Percentiles rank a stretch among this genome's conserved stretches.
Evolutionary conservation across 176 grass and related monocot genomes (phyloP).

Genomic region (Elymus sibiricus): DNA sequence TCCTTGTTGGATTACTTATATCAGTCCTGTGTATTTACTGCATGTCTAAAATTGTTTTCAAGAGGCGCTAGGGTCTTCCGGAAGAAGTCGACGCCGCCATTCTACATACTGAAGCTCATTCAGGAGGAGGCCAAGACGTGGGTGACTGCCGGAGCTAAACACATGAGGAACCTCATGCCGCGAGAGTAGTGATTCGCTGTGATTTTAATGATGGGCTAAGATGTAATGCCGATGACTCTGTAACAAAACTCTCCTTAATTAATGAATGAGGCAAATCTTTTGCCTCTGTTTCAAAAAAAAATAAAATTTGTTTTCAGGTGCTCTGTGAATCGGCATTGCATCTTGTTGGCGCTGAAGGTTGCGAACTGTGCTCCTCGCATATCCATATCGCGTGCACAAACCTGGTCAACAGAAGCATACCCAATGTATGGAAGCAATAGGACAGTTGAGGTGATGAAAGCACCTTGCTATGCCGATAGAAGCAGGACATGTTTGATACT

Average conservation of each 20-base stretch:
- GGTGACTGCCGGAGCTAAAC: no score
- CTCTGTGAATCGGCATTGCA: not conserved
- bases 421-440: not conserved
- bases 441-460: not conserved
- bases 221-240: no score
- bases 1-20: not conserved
- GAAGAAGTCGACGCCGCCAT: no score
- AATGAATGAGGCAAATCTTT: no score
- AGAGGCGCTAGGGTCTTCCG: no score
- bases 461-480: not conserved
- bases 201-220: no score
- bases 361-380: not conserved
- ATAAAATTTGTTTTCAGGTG: constrained; percentile 9
- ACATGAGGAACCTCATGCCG: no score
- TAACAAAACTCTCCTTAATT: no score
- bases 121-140: no score
- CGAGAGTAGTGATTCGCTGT: no score
- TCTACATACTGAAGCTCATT: no score
- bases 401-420: not conserved
- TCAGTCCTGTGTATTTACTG: not conserved
- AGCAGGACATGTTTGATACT: not conserved
- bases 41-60: not conserved
- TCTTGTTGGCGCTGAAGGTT: not conserved
- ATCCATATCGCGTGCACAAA: not conserved
- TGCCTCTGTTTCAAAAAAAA: no score